phyloP scores from a whole-genome alignment of 2,329 filamentous ascomycete genomes.

The Dichotomopilus funicola region DNA sequence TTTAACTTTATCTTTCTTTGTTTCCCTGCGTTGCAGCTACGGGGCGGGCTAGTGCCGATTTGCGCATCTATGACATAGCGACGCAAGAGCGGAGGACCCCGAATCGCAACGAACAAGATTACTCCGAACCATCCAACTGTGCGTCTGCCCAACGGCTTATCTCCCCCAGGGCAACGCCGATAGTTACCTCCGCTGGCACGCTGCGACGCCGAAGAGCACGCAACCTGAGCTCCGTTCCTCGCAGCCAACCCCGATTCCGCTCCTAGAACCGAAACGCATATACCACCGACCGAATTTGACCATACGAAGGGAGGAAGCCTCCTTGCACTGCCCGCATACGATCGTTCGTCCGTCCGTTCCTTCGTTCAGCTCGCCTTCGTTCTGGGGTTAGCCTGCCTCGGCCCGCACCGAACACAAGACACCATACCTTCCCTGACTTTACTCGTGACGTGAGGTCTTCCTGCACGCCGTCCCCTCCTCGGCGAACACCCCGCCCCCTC shows the following conservation, averaged over 20 bases:
- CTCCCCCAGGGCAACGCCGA: neutral
- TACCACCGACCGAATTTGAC: neutral
- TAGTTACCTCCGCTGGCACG: neutral
- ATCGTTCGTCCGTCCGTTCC: too few relatives aligned
- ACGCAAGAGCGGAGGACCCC: neutral
- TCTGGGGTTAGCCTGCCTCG: too few relatives aligned
- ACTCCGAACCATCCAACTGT: neutral
- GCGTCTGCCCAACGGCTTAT: neutral
- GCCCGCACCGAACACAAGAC: neutral
- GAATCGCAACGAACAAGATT: neutral
- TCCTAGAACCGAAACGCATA: too few relatives aligned
- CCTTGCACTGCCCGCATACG: too few relatives aligned
- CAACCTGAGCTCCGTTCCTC: too few relatives aligned
- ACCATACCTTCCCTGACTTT: neutral
- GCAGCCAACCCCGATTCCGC: too few relatives aligned
- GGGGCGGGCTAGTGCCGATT: conserved; percentile 3
- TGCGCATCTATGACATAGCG: conserved; percentile 12
- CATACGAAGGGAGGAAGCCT: neutral
- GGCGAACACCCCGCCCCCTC: too few relatives aligned
- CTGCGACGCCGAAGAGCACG: neutral
- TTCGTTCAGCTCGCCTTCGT: too few relatives aligned
- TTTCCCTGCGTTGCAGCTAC: neutral
- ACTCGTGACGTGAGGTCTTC: conserved; percentile 7
- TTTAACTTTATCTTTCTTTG: neutral
- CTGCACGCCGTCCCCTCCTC: conserved; percentile 3